phyloP scores from a whole-genome alignment of 1,139 yeast genomes.

The Entelexis paramagnoliae region DNA sequence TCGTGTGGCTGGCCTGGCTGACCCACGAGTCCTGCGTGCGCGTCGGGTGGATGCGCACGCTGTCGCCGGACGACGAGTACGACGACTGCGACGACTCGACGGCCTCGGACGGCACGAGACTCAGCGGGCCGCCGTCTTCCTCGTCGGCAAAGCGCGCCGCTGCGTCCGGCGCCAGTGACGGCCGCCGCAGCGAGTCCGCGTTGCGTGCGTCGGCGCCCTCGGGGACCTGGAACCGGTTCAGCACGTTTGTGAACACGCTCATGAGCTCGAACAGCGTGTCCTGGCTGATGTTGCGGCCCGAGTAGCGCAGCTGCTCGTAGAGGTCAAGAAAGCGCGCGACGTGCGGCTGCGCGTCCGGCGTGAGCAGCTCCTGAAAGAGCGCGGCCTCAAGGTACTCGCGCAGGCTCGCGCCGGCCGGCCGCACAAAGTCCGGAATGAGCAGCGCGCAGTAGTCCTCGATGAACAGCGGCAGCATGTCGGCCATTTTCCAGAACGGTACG shows the following conservation, averaged over 20 bases:
- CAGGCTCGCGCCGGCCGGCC: constrained; percentile 37
- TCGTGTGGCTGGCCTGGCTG: neutral
- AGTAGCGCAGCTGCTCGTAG: constrained; percentile 65
- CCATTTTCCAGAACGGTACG: constrained; percentile 54
- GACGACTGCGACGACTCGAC: constrained; percentile 3
- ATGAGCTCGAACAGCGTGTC: constrained; percentile 54
- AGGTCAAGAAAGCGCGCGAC: constrained; percentile 37
- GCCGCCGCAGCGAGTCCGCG: neutral
- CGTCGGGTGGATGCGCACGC: constrained; percentile 9
- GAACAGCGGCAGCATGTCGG: constrained; percentile 31
- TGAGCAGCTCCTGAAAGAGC: constrained; percentile 23
- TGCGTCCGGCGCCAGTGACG: neutral
- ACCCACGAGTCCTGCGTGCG: constrained; percentile 1
- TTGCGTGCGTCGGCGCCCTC: neutral
- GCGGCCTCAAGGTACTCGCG: constrained; percentile 40
- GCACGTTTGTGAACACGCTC: constrained; percentile 32
- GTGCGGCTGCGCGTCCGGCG: constrained; percentile 26
- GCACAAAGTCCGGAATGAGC: constrained; percentile 37
- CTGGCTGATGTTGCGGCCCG: constrained; percentile 52
- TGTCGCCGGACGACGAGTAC: constrained; percentile 4
- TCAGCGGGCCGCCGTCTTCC: constrained; percentile 1
- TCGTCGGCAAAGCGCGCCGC: neutral
- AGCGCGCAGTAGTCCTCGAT: constrained; percentile 39
- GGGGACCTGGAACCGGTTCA: constrained; percentile 6
- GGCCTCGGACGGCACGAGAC: neutral